Evolutionary conservation across 371 early-diverging fungal species (phyloP).

Genomic region (Rhizopus stolonifer): DNA sequence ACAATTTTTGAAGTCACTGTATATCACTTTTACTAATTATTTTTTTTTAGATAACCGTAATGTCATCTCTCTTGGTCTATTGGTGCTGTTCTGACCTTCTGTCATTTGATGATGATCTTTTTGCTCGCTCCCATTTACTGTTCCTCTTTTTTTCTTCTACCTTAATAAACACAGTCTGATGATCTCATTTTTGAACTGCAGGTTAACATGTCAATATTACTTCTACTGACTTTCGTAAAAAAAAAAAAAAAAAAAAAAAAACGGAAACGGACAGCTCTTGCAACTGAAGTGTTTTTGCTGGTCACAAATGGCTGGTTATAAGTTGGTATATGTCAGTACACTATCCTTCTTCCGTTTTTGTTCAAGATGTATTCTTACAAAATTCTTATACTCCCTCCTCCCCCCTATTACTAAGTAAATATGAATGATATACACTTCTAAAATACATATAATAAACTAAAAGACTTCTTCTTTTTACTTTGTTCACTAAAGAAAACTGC

Average conservation of each 20-base stretch:
- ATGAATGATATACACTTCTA: constrained; percentile 1
- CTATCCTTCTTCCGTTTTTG: constrained; percentile 5
- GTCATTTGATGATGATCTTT: no score
- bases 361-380: constrained; percentile 1
- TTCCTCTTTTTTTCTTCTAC: no score
- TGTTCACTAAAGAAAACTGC: constrained; percentile 1
- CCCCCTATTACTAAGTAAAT: constrained; percentile 1
- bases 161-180: constrained; percentile 14
- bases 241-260: no score
- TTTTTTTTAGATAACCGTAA: no score
- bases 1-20: no score
- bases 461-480: background rate
- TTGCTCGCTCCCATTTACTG: no score
- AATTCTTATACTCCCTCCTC: background rate
- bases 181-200: constrained; percentile 13
- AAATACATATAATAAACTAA: constrained; percentile 1
- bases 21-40: no score
- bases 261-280: constrained; percentile 3
- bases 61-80: no score
- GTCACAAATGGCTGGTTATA: constrained; percentile 1
- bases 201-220: constrained; percentile 3
- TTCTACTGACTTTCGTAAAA: constrained; percentile 12
- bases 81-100: no score
- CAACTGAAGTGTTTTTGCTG: constrained; percentile 11
- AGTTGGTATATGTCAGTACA: constrained; percentile 8